Percentiles rank a stretch among this genome's conserved stretches.
Conservation (phyloP, 2,329 filamentous ascomycete genomes). For the Neonectria faginata region DNA sequence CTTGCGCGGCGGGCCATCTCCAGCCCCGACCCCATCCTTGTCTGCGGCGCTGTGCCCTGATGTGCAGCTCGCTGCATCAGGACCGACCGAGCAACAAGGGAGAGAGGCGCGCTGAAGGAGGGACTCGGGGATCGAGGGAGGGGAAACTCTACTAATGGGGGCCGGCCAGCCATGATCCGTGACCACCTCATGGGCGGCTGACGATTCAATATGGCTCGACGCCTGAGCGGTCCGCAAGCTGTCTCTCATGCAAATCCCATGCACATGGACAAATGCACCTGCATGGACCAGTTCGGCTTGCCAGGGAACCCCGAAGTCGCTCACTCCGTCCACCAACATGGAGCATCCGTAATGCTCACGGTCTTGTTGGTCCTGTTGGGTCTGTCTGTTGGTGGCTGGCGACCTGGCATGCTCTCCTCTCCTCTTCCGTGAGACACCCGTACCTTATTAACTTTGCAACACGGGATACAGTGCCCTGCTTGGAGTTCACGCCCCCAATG, state of each 20-base stretch:
- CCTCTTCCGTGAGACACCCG: constrained; percentile 35
- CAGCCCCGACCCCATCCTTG: constrained; percentile 18
- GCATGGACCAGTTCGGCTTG: constrained; percentile 30
- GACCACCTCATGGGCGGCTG: constrained; percentile 31
- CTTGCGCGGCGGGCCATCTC: constrained; percentile 4
- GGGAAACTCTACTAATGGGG: constrained; percentile 29
- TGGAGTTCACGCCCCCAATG: not conserved
- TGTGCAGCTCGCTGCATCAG: constrained; percentile 28
- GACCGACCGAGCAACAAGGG: constrained; percentile 8
- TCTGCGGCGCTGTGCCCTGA: constrained; percentile 23
- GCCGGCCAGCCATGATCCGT: constrained; percentile 37
- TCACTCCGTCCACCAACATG: constrained; percentile 16
- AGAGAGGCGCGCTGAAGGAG: constrained; percentile 1
- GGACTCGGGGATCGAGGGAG: constrained; percentile 3
- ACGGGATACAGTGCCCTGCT: constrained; percentile 14
- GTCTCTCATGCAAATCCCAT: constrained; percentile 18
- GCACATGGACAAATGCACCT: constrained; percentile 3
- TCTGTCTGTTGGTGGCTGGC: constrained; percentile 34
- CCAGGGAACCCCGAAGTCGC: constrained; percentile 25
- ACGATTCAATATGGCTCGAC: constrained; percentile 36
- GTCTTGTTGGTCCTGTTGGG: constrained; percentile 36
- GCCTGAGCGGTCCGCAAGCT: constrained; percentile 31
- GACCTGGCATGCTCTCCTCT: constrained; percentile 16
- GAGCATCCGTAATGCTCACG: constrained; percentile 37
- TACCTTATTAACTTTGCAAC: not conserved